Evolutionary conservation across 2,329 filamentous ascomycete species (phyloP).

Genomic region (Cadophora malorum): DNA sequence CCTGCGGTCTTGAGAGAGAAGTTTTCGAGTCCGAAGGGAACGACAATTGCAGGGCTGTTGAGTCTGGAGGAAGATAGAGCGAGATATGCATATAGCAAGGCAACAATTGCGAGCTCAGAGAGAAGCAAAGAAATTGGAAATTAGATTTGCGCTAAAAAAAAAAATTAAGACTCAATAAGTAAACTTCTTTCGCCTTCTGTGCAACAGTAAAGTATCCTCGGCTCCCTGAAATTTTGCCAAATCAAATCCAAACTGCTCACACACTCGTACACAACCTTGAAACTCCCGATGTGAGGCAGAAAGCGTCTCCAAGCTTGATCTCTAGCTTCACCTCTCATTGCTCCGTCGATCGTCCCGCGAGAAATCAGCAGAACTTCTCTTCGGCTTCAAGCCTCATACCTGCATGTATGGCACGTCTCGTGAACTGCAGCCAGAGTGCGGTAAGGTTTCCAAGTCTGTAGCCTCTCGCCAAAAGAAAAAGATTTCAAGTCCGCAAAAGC

Average conservation of each 20-base stretch:
- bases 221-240: neutral
- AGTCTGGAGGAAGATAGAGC: conserved; percentile 77
- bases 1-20: conserved; percentile 78
- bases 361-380: neutral
- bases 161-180: neutral
- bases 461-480: conserved; percentile 11
- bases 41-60: conserved; percentile 76
- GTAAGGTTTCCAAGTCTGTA: conserved; percentile 9
- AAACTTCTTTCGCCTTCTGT: neutral
- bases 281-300: conserved; percentile 5
- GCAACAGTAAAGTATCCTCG: conserved; percentile 1
- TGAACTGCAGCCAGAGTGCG: conserved; percentile 4
- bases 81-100: conserved; percentile 69
- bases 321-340: neutral
- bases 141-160: neutral
- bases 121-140: conserved; percentile 40
- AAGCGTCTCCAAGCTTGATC: conserved; percentile 1
- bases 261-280: conserved; percentile 10
- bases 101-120: conserved; percentile 71
- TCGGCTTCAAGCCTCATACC: neutral
- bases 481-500: conserved; percentile 9
- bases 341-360: conserved; percentile 5
- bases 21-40: conserved; percentile 77
- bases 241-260: neutral
- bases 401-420: conserved; percentile 2